These are phyloP conservation scores for Pelargonium citronellum DNA, from an alignment of 441 rosid genomes.

Conservation along the genomic window DNA sequence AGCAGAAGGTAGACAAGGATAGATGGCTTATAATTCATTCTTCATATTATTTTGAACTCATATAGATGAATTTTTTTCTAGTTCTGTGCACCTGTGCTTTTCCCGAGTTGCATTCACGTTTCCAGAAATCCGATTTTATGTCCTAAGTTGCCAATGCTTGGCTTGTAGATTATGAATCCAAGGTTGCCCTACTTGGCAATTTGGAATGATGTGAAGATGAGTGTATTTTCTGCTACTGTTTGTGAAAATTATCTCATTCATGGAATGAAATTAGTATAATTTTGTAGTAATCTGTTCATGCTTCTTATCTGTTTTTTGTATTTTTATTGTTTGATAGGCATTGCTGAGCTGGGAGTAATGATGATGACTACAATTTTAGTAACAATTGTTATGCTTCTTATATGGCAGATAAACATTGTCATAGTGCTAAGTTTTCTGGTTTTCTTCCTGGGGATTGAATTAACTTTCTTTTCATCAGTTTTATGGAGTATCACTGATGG, in stretches of 20 bases:
- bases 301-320: background rate
- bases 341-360: constrained; percentile 97
- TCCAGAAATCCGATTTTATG: background rate
- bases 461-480: constrained; percentile 81
- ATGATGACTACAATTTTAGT: constrained; percentile 91
- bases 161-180: constrained; percentile 5
- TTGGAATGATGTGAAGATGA: background rate
- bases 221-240: background rate
- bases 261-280: background rate
- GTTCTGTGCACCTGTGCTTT: background rate
- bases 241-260: background rate
- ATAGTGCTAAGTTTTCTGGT: constrained; percentile 54
- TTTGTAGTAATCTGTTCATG: background rate
- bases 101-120: background rate
- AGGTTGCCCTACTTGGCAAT: background rate
- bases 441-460: constrained; percentile 72
- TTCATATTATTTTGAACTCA: background rate
- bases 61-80: background rate
- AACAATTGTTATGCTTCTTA: constrained; percentile 91
- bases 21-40: background rate
- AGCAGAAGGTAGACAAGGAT: background rate
- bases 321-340: constrained; percentile 47
- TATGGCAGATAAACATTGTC: constrained; percentile 92
- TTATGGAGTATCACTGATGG: constrained; percentile 72
- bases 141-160: background rate